Conservation (phyloP, 495 filamentous ascomycete genomes). For the Penicillium coffeae region DNA sequence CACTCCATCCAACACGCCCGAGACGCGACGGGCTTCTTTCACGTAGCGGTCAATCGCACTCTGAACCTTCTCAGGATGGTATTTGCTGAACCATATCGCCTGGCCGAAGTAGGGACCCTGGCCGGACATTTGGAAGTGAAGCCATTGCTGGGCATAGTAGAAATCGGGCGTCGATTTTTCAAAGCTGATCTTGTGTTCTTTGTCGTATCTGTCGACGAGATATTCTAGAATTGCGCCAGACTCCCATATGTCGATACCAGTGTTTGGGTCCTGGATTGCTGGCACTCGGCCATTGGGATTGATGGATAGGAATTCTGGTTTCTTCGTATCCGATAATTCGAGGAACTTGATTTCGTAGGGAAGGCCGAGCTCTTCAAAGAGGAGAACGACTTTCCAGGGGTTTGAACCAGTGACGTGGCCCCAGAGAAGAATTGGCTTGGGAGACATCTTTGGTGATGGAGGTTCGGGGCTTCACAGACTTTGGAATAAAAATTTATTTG, state of each 20-base stretch:
- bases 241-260: constrained; percentile 63
- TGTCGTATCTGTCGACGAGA: constrained; percentile 70
- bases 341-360: constrained; percentile 47
- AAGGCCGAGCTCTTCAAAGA: constrained; percentile 61
- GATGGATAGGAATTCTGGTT: constrained; percentile 47
- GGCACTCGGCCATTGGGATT: constrained; percentile 71
- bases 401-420: constrained; percentile 49
- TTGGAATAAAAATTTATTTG: too few relatives aligned
- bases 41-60: constrained; percentile 57
- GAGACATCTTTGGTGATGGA: too few relatives aligned
- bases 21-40: constrained; percentile 59
- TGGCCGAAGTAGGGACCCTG: constrained; percentile 69
- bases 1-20: constrained; percentile 51
- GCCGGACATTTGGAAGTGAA: constrained; percentile 62
- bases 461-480: too few relatives aligned
- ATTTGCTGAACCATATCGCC: constrained; percentile 49
- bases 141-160: constrained; percentile 58
- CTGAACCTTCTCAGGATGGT: constrained; percentile 56
- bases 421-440: constrained; percentile 45
- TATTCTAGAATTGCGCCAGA: constrained; percentile 72
- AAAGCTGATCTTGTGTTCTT: constrained; percentile 55
- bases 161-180: constrained; percentile 41
- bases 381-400: constrained; percentile 60
- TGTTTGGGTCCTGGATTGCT: constrained; percentile 65
- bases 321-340: constrained; percentile 54